phyloP scores from a whole-genome alignment of 2,329 filamentous ascomycete species.

The Botrytis hyacinthi region DNA sequence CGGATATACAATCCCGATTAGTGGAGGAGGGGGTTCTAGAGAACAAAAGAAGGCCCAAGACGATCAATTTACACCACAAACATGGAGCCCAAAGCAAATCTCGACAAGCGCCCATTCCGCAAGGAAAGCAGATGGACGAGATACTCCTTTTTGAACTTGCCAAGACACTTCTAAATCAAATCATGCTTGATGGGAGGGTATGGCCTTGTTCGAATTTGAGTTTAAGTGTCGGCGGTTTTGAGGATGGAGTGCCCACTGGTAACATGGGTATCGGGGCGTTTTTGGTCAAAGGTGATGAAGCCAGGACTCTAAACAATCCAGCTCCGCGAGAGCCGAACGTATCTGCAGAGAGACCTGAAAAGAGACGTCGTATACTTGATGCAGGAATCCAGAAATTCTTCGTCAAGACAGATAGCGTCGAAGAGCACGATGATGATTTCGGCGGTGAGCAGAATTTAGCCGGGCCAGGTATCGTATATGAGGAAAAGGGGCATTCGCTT shows the following conservation, averaged over 20 bases:
- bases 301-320: conserved; percentile 49
- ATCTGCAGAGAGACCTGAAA: conserved; percentile 34
- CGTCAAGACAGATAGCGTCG: conserved; percentile 31
- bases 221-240: conserved; percentile 85
- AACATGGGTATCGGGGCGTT: conserved; percentile 87
- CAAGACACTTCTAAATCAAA: conserved; percentile 72
- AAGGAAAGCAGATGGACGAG: conserved; percentile 72
- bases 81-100: conserved; percentile 72
- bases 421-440: conserved; percentile 35
- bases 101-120: conserved; percentile 72
- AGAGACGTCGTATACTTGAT: conserved; percentile 36
- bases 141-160: conserved; percentile 70
- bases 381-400: conserved; percentile 37
- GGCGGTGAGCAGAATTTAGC: conserved; percentile 32
- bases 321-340: conserved; percentile 26
- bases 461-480: conserved; percentile 22
- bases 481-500: conserved; percentile 22
- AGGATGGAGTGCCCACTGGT: conserved; percentile 71
- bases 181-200: conserved; percentile 71
- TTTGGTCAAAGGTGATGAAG: conserved; percentile 72
- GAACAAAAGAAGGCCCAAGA: conserved; percentile 81
- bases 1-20: conserved; percentile 85
- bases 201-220: conserved; percentile 95
- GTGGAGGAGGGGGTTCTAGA: conserved; percentile 89
- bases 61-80: conserved; percentile 80